These are phyloP conservation scores for Myriangium duriaei DNA, from an alignment of 2,329 filamentous ascomycete species.

Conservation along the genomic window DNA sequence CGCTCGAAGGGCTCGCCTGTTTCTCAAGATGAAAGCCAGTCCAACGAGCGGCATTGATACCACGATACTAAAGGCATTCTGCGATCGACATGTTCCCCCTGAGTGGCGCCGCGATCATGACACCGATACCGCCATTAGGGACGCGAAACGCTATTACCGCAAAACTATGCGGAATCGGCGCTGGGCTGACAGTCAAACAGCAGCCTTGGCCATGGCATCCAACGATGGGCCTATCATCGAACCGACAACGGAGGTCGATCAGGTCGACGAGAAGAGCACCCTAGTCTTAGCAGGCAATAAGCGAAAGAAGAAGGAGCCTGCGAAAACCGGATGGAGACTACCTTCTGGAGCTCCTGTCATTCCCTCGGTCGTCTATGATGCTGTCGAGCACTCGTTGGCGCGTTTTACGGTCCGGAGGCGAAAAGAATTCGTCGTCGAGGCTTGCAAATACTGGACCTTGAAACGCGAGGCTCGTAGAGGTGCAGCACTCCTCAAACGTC, in stretches of 20 bases:
- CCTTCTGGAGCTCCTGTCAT: conserved; percentile 92
- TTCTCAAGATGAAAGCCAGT: conserved; percentile 91
- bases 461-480: conserved; percentile 88
- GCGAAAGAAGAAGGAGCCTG: conserved; percentile 39
- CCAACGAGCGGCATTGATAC: conserved; percentile 69
- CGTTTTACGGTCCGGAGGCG: conserved; percentile 76
- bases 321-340: conserved; percentile 73
- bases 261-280: conserved; percentile 36
- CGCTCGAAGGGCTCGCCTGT: conserved; percentile 74
- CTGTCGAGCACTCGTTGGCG: conserved; percentile 69
- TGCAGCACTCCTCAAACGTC: conserved; percentile 78
- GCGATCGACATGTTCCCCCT: conserved; percentile 81
- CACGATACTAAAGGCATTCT: conserved; percentile 83
- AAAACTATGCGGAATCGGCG: conserved; percentile 76
- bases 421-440: conserved; percentile 85
- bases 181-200: conserved; percentile 83
- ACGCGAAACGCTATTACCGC: conserved; percentile 82
- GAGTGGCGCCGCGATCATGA: conserved; percentile 83
- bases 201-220: conserved; percentile 64
- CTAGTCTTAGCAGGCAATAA: conserved; percentile 47
- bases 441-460: conserved; percentile 94
- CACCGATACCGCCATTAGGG: conserved; percentile 64
- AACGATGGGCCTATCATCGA: conserved; percentile 39
- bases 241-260: conserved; percentile 26
- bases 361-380: conserved; percentile 73